Evolutionary conservation across 1,284 basidiomycete species (phyloP).

Genomic region (Hypsizygus ulmarius): DNA sequence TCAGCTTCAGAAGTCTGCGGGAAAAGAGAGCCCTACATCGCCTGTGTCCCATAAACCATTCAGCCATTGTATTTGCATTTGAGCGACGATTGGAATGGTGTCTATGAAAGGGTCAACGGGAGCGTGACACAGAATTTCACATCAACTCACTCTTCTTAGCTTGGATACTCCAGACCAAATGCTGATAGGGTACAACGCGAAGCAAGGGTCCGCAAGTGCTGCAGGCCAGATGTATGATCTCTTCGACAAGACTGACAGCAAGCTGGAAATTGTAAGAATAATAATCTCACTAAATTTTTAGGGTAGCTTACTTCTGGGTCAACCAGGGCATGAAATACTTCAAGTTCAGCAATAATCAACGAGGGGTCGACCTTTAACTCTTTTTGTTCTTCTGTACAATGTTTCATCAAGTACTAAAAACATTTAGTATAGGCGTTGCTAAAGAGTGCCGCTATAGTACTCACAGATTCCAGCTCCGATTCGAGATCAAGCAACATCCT

Average conservation of each 20-base stretch:
- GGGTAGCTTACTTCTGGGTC: conserved; percentile 7
- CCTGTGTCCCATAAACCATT: conserved; percentile 42
- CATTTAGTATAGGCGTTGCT: not conserved
- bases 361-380: conserved; percentile 12
- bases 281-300: not conserved
- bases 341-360: conserved; percentile 22
- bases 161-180: conserved; percentile 50
- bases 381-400: conserved; percentile 7
- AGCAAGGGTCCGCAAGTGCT: conserved; percentile 34
- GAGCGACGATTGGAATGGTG: conserved; percentile 28
- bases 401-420: conserved; percentile 11
- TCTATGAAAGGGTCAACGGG: conserved; percentile 25
- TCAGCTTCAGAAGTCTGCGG: conserved; percentile 16
- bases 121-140: not conserved
- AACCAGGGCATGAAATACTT: conserved; percentile 10
- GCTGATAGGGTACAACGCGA: conserved; percentile 51
- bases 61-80: conserved; percentile 48
- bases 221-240: conserved; percentile 37
- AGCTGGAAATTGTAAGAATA: conserved; percentile 9
- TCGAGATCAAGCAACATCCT: conserved; percentile 11
- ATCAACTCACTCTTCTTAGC: conserved; percentile 34
- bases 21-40: conserved; percentile 20
- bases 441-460: not conserved
- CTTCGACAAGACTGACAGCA: conserved; percentile 17
- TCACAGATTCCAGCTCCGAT: conserved; percentile 19